phyloP scores from a whole-genome alignment of 495 filamentous ascomycete genomes.

The Podospora tetraspora region DNA sequence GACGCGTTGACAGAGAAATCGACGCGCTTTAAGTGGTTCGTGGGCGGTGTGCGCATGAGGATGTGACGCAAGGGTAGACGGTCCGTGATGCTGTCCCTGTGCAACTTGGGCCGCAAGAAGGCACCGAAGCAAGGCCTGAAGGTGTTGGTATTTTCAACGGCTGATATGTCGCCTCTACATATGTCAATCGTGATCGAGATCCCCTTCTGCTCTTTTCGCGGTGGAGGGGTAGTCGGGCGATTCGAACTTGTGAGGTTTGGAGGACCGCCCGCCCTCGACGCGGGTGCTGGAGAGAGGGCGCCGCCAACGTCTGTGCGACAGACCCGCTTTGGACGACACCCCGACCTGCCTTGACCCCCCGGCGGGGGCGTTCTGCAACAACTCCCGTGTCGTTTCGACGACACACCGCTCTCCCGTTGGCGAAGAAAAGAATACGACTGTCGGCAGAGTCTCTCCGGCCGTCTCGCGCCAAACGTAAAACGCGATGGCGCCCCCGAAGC shows the following conservation, averaged over 20 bases:
- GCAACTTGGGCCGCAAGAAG: not conserved
- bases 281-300: not conserved
- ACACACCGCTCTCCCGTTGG: not conserved
- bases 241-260: not conserved
- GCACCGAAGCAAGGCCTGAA: not conserved
- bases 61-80: slow-evolving; percentile 19
- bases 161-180: not conserved
- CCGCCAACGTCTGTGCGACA: not conserved
- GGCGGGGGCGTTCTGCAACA: not conserved
- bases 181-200: not conserved
- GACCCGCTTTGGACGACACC: not conserved
- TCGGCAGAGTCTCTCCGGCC: not conserved
- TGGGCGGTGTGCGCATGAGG: slow-evolving; percentile 17
- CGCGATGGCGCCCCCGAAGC: not conserved
- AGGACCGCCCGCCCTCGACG: not conserved
- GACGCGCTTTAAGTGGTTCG: slow-evolving; percentile 10
- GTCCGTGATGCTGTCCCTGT: slow-evolving; percentile 5
- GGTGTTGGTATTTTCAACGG: not conserved
- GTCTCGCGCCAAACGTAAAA: not conserved
- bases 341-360: not conserved
- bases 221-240: not conserved
- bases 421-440: not conserved
- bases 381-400: not conserved
- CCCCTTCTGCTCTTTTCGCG: not conserved
- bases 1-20: slow-evolving; percentile 6